Conservation (phyloP, 768 basidiomycete species). For the Russula earlei region DNA sequence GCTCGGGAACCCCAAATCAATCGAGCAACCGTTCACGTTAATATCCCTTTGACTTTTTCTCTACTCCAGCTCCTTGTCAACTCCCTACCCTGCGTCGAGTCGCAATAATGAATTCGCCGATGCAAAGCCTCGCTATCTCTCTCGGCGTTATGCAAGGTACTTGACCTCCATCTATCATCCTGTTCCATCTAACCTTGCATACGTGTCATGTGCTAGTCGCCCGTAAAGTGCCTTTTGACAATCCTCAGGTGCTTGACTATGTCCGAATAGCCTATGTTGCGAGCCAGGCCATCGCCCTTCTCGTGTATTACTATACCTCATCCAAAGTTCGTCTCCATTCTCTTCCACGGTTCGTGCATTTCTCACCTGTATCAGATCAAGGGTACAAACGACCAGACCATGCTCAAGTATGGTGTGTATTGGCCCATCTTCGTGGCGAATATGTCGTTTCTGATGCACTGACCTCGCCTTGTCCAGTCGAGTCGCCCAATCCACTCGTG, state of each 20-base stretch:
- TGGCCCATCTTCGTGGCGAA: neutral
- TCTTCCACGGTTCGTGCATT: neutral
- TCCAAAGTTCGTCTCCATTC: slow-evolving; percentile 43
- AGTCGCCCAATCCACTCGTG: slow-evolving; percentile 68
- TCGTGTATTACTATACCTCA: slow-evolving; percentile 73
- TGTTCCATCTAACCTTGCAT: slow-evolving; percentile 6
- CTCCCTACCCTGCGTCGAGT: neutral
- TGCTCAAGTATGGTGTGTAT: slow-evolving; percentile 83
- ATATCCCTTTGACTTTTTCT: too few species aligned
- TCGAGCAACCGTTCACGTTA: neutral
- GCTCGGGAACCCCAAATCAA: too few species aligned
- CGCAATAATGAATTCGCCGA: slow-evolving; percentile 14
- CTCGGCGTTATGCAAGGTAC: slow-evolving; percentile 88
- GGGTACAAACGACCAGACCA: slow-evolving; percentile 90
- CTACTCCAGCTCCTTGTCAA: neutral
- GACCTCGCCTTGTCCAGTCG: slow-evolving; percentile 43
- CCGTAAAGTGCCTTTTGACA: slow-evolving; percentile 82
- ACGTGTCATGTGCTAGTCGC: slow-evolving; percentile 48
- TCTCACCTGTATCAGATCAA: slow-evolving; percentile 52
- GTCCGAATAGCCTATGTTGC: slow-evolving; percentile 78
- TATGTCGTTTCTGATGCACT: neutral
- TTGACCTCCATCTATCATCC: slow-evolving; percentile 1
- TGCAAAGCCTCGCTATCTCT: slow-evolving; percentile 69
- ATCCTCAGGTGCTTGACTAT: slow-evolving; percentile 71
- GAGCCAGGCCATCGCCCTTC: slow-evolving; percentile 63